Evolutionary conservation across 2,329 filamentous ascomycete genomes (phyloP).

Genomic region (Aspergillus sp.): DNA sequence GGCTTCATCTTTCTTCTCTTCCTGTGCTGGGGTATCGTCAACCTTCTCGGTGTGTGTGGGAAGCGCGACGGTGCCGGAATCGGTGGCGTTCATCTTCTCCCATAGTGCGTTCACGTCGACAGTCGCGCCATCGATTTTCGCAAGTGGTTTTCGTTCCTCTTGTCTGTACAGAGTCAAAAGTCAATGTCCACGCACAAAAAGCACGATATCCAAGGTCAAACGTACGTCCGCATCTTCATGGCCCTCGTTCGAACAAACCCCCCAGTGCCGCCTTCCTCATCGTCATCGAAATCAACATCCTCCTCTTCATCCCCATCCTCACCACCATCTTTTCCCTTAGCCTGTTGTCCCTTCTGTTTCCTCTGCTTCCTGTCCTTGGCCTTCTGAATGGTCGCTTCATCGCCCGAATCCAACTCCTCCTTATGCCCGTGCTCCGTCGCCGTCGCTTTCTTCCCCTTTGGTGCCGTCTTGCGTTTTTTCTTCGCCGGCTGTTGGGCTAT

Average conservation of each 20-base stretch:
- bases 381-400: conserved; percentile 50
- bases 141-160: conserved; percentile 43
- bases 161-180: conserved; percentile 24
- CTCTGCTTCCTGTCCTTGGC: conserved; percentile 37
- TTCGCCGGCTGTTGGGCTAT: conserved; percentile 24
- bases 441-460: conserved; percentile 19
- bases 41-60: conserved; percentile 13
- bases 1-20: conserved; percentile 12
- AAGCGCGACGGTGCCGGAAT: conserved; percentile 8
- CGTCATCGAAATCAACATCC: conserved; percentile 31
- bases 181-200: background rate
- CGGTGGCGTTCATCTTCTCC: conserved; percentile 44
- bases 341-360: conserved; percentile 30
- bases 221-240: conserved; percentile 45
- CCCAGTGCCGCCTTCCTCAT: conserved; percentile 41
- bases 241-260: conserved; percentile 49
- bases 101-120: conserved; percentile 51
- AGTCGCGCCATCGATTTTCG: conserved; percentile 45
- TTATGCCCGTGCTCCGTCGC: conserved; percentile 2
- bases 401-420: conserved; percentile 47
- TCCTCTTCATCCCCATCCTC: conserved; percentile 33
- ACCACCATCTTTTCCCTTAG: conserved; percentile 22
- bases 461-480: conserved; percentile 31
- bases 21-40: conserved; percentile 9
- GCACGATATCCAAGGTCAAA: background rate